Base-by-base conservation (phyloP, 2,329 filamentous ascomycete genomes). In the Arthrobotrys iridis region DNA sequence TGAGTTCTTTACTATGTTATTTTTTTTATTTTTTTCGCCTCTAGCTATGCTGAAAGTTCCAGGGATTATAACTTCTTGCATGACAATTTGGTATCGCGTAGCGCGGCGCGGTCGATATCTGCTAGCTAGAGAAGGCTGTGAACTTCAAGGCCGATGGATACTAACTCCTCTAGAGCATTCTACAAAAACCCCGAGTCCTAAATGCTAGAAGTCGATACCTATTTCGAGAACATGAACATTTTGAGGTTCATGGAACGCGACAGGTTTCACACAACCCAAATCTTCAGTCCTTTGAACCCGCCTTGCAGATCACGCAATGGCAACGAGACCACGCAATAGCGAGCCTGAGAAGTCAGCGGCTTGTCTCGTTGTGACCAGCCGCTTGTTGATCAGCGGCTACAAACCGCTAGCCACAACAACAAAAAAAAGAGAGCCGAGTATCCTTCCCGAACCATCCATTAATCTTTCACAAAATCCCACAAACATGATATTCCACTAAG, bases 331-430 rank as follows among this genome's bases (percentile, higher is more conserved):
- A 55, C 50, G 18, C 18, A 55, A 55, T 55, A 22, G 18, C 18
- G 4, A 22, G 46, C 28, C 45, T 15, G 24, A 52, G 30, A 18
- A 3, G 3, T 13, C 13, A 45, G 4, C 4, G n/a, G n/a, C n/a
- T n/a, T n/a, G n/a, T n/a, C n/a, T n/a, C n/a, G n/a, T n/a, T n/a
- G n/a, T n/a, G n/a, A n/a, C n/a, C n/a, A n/a, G n/a, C n/a, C n/a
- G n/a, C n/a, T n/a, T n/a, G n/a, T n/a, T n/a, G n/a, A n/a, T n/a
- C 6, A 55, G 50, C 50, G 50, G 50, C 30, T 55, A 55, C 15
- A 5, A 55, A 55, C 10, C 50, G 26, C 7, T 55, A 55, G 30
- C 50, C 50, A 30, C 50, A 26, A 52, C 15, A 24, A n/a, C 28
- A 33, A 10, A 10, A 22, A 37, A 55, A 37, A 20, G 26, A 6